Evolutionary conservation across 1,284 basidiomycete genomes (phyloP), one percentile per base, ranked within the genome.

Genomic region (Fomitopsis schrenkii): DNA sequence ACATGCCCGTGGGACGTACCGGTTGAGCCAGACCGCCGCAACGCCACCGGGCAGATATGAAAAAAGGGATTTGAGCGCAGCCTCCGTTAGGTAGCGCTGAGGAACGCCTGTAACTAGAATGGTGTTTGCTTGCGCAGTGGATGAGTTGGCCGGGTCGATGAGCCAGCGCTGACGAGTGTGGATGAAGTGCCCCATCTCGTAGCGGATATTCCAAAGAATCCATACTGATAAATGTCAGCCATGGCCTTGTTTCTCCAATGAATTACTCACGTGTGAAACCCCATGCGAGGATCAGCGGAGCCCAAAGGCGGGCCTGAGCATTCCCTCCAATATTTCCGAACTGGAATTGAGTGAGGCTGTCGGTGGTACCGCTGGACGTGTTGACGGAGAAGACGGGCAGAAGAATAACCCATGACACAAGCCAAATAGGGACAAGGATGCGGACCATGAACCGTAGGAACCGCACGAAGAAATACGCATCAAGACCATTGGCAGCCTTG

Each of bases 381-480:
- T 77, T 77, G 66, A 86, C 84, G 26, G 84, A 78, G 10, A 86
- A 85, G 67, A 91, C 75, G 36, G 94, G 92, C 4, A 93, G 74
- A 33, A 93, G 81, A 48, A 92, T 76, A 33, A 74, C 71, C 90
- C 91, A 93, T 3, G 88, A 86, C 55, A 93, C 63, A 60, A 91
- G 61, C 91, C 88, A 91, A 71, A 97, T 90, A 22, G 95, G 94
- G 1, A 93, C 71, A 68, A 97, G 83, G 59, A 96, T 80, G 68
- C 88, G 84, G 58, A 91, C 74, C 83, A 94, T 89, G 79, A 92
- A 86, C 61, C 89, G 87, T 45, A 96, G 81, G 74, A 92, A 98
- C 59, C 94, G 89, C 54, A 97, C 86, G 70, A 94, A 98, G 72
- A 97, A 90, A 79, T 97, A 99, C 36, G 95, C 93, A 72, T 99